Percentiles rank a stretch among this genome's conserved stretches.
These are phyloP conservation scores for Salix arbutifolia DNA, from an alignment of 345 rosid genomes.

Conservation along the genomic window DNA sequence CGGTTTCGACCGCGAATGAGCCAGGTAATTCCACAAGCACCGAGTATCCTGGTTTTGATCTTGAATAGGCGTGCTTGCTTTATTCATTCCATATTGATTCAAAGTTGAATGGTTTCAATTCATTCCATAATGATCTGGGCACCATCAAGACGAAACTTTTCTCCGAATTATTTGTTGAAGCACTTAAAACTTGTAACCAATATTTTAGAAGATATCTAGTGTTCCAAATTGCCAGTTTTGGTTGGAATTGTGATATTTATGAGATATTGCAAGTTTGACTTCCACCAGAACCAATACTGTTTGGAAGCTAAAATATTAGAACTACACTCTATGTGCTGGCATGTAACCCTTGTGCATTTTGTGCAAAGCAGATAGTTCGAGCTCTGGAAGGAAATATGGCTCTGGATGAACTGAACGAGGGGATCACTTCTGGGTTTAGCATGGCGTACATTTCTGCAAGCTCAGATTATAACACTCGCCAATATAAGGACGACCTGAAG, in stretches of 20 bases:
- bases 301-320: background rate
- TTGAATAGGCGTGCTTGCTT: background rate
- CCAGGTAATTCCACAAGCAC: slow-evolving; percentile 13
- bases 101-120: background rate
- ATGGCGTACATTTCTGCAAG: slow-evolving; percentile 6
- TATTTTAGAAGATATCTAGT: background rate
- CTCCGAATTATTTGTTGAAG: background rate
- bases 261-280: background rate
- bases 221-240: background rate
- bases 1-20: slow-evolving; percentile 22
- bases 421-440: slow-evolving; percentile 16
- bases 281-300: background rate
- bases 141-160: background rate
- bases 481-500: slow-evolving; percentile 21
- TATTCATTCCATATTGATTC: background rate
- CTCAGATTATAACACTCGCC: slow-evolving; percentile 5
- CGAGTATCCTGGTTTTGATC: background rate
- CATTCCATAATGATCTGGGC: background rate
- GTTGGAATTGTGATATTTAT: background rate
- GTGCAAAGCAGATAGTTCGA: slow-evolving; percentile 25
- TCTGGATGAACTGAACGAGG: slow-evolving; percentile 16
- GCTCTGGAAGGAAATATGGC: slow-evolving; percentile 26
- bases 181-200: background rate
- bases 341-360: slow-evolving; percentile 4
- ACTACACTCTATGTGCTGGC: background rate